Conservation (phyloP, 371 early-diverging fungal genomes). For the Fennellomyces sp. region DNA sequence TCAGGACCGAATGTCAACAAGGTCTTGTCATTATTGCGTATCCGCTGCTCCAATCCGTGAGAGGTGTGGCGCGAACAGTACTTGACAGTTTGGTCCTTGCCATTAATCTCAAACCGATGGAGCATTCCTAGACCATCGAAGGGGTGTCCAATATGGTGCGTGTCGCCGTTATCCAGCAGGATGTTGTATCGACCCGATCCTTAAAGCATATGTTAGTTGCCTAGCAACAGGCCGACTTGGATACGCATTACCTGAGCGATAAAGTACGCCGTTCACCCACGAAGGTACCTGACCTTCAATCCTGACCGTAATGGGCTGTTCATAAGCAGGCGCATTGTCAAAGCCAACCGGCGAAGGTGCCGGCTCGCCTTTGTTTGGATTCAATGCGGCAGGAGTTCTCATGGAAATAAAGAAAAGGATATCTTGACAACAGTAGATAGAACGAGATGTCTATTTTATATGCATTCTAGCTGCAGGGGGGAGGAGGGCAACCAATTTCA, state of each 20-base stretch:
- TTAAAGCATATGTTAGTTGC: conserved; percentile 8
- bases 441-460: background rate
- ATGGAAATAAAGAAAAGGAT: conserved; percentile 14
- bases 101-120: conserved; percentile 47
- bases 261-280: conserved; percentile 64
- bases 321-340: conserved; percentile 54
- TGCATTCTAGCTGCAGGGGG: no score
- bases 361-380: conserved; percentile 27
- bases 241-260: conserved; percentile 48
- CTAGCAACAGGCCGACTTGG: no score
- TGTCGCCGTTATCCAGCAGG: conserved; percentile 47
- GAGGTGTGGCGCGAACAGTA: conserved; percentile 51
- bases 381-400: conserved; percentile 38
- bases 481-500: background rate
- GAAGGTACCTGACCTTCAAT: conserved; percentile 56
- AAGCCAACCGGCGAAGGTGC: conserved; percentile 52
- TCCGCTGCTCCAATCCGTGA: conserved; percentile 43
- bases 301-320: conserved; percentile 33
- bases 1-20: conserved; percentile 57
- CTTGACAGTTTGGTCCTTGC: conserved; percentile 29
- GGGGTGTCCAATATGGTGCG: conserved; percentile 59
- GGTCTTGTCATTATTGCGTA: conserved; percentile 39
- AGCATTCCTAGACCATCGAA: conserved; percentile 68
- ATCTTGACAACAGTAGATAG: no score
- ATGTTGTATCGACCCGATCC: conserved; percentile 52